Percentiles rank a stretch among this genome's conserved stretches.
Evolutionary conservation across 306 rosid genomes (phyloP).

Genomic region (Fagus sylvatica): DNA sequence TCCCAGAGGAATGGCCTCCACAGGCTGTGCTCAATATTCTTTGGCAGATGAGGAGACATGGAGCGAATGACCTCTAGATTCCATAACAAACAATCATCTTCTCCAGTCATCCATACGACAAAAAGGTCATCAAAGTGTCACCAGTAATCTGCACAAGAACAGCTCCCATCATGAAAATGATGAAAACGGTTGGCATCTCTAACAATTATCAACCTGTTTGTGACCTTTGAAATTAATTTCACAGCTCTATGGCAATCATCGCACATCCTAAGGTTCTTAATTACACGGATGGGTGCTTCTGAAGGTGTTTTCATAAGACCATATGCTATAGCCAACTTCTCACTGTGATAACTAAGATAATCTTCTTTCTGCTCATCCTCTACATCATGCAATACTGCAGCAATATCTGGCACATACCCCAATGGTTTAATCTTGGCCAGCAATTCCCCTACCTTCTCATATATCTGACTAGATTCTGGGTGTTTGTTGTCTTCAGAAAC

Average conservation of each 20-base stretch:
- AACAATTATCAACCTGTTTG: constrained; percentile 24
- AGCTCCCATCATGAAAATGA: constrained; percentile 32
- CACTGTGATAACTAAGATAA: constrained; percentile 40
- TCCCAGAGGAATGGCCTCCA: background rate
- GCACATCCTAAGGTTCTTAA: constrained; percentile 35
- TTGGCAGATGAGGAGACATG: background rate
- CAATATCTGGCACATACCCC: constrained; percentile 40
- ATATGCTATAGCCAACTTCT: constrained; percentile 38
- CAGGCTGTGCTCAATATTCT: background rate
- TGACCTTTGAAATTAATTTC: constrained; percentile 31
- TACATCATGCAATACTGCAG: constrained; percentile 33
- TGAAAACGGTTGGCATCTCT: constrained; percentile 34
- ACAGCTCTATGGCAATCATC: constrained; percentile 35
- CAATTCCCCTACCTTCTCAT: constrained; percentile 35
- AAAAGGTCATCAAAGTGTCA: background rate
- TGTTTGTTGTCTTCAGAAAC: constrained; percentile 38
- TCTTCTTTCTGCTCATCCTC: constrained; percentile 46
- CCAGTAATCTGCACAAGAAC: constrained; percentile 36
- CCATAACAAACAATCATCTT: background rate
- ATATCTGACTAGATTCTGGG: constrained; percentile 34
- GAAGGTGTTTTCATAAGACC: constrained; percentile 32
- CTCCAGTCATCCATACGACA: background rate
- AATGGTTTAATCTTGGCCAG: constrained; percentile 33
- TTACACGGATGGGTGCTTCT: constrained; percentile 24
- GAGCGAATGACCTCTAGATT: background rate